A percentile compares a stretch with the other conserved stretches of the same genome.
These are phyloP conservation scores for Plectosphaerella sp. DNA, from an alignment of 2,329 filamentous ascomycete genomes.

Conservation along the genomic window DNA sequence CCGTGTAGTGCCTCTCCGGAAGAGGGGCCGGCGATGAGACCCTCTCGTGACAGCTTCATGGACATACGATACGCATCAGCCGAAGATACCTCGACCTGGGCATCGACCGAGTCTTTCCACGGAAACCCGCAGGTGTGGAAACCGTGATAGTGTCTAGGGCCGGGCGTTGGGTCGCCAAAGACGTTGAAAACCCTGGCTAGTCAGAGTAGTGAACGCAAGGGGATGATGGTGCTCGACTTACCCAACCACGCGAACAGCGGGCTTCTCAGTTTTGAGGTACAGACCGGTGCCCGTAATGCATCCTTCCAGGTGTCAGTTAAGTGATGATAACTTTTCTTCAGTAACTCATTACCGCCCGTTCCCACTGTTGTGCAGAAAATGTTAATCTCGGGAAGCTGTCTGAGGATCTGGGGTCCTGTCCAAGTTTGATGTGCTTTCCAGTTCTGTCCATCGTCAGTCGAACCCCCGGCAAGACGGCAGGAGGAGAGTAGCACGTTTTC, in stretches of 20 bases:
- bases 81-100: conserved; percentile 1
- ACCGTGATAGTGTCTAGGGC: conserved; percentile 3
- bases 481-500: conserved; percentile 17
- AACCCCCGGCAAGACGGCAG: rapidly evolving
- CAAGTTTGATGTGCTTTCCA: conserved; percentile 11
- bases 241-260: conserved; percentile 1
- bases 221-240: not conserved
- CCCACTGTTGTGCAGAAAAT: conserved; percentile 5
- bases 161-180: conserved; percentile 5
- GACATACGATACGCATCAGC: conserved; percentile 7
- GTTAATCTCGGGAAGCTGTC: conserved; percentile 4
- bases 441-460: conserved; percentile 8
- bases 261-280: conserved; percentile 1
- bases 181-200: conserved; percentile 2
- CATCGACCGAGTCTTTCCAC: conserved; percentile 4
- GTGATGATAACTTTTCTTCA: not conserved
- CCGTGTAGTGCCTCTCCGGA: conserved; percentile 7
- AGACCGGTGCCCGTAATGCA: conserved; percentile 4
- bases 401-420: conserved; percentile 12
- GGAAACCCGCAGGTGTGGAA: conserved; percentile 5
- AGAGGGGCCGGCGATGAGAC: conserved; percentile 5
- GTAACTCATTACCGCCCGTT: not conserved
- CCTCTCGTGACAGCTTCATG: conserved; percentile 5
- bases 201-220: no score
- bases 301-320: not conserved